Conservation (phyloP, 2,329 filamentous ascomycete genomes). For the Paraphaeosphaeria minitans region DNA sequence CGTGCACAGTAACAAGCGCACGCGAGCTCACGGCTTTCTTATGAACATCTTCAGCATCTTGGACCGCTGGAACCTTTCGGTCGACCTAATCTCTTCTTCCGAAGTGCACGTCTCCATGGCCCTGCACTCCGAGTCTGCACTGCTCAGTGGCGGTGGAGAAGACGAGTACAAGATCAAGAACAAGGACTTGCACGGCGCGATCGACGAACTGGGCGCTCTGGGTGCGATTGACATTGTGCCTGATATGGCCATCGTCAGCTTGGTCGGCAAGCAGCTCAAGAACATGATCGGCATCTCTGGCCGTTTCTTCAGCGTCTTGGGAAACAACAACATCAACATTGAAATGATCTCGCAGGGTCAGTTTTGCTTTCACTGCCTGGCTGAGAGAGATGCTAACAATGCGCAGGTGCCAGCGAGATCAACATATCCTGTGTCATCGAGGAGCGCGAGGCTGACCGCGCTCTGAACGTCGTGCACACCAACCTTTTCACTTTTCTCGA, state of each 20-base stretch:
- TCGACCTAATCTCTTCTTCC: constrained; percentile 93
- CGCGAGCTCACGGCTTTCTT: constrained; percentile 94
- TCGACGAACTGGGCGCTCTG: constrained; percentile 75
- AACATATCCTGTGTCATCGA: constrained; percentile 99
- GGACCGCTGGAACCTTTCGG: constrained; percentile 82
- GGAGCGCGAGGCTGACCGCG: constrained; percentile 84
- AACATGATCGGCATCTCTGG: constrained; percentile 93
- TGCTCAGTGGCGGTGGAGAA: constrained; percentile 54
- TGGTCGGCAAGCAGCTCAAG: constrained; percentile 96
- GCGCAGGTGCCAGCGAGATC: constrained; percentile 91
- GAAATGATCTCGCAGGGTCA: constrained; percentile 99
- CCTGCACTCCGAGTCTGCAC: constrained; percentile 75
- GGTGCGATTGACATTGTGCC: constrained; percentile 89
- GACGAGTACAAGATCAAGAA: constrained; percentile 56
- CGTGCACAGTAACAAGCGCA: constrained; percentile 96
- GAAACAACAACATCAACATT: constrained; percentile 92
- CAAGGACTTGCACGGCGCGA: constrained; percentile 56
- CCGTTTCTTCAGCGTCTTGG: constrained; percentile 91
- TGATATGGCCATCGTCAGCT: constrained; percentile 92
- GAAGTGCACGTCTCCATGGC: constrained; percentile 99
- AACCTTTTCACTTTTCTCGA: constrained; percentile 96
- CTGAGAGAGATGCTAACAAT: not conserved
- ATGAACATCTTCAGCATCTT: constrained; percentile 92
- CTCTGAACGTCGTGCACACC: constrained; percentile 95
- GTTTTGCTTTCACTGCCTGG: constrained; percentile 21